Conservation (phyloP, 331 rosid species). For the Telfairia occidentalis region DNA sequence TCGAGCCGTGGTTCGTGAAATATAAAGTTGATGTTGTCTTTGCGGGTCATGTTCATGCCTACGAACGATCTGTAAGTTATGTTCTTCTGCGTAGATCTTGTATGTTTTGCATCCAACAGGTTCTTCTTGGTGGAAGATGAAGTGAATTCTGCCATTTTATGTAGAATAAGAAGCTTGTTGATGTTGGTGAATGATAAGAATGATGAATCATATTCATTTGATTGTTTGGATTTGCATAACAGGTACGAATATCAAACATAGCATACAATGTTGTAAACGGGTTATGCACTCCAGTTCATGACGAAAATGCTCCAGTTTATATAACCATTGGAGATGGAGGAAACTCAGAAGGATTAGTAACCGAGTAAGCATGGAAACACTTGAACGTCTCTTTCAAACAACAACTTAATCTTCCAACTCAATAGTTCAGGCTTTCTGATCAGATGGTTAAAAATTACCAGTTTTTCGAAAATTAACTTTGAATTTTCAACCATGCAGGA, state of each 20-base stretch:
- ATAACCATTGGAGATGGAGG: conserved; percentile 86
- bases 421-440: not conserved
- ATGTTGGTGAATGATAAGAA: not conserved
- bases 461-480: not conserved
- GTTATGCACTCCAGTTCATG: conserved; percentile 31
- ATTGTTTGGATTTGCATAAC: conserved; percentile 11
- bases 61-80: conserved; percentile 36
- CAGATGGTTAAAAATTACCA: not conserved
- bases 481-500: conserved; percentile 27
- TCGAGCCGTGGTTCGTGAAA: conserved; percentile 33
- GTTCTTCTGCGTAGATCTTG: not conserved
- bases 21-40: conserved; percentile 37
- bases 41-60: conserved; percentile 44
- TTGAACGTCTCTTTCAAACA: not conserved
- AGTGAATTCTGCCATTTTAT: not conserved
- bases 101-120: not conserved
- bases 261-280: conserved; percentile 54
- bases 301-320: conserved; percentile 55
- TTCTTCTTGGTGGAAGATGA: not conserved
- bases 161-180: not conserved
- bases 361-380: conserved; percentile 26
- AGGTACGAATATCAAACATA: conserved; percentile 56
- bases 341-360: conserved; percentile 59
- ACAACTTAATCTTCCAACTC: not conserved
- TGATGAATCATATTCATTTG: not conserved